Conservation (phyloP, 257 asterid genomes). For the Nemophila menziesii region DNA sequence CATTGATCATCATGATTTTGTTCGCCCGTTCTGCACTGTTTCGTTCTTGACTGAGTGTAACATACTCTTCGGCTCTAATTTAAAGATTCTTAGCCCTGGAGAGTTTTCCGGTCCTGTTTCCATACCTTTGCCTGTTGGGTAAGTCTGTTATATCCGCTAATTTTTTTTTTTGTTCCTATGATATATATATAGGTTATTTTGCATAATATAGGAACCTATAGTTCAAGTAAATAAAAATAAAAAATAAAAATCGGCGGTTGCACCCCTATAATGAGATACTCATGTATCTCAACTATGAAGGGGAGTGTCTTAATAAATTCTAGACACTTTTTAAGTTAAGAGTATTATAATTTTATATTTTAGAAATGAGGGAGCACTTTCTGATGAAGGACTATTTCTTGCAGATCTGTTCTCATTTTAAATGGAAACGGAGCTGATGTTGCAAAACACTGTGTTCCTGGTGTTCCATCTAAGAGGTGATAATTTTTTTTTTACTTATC, state of each 20-base stretch:
- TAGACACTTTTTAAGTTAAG: too few relatives aligned
- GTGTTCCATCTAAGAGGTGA: constrained; percentile 66
- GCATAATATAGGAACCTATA: too few relatives aligned
- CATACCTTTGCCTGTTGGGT: constrained; percentile 74
- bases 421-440: constrained; percentile 82
- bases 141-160: constrained; percentile 8
- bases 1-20: constrained; percentile 75
- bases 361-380: too few relatives aligned
- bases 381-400: too few relatives aligned
- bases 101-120: constrained; percentile 59
- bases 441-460: constrained; percentile 77
- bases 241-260: too few relatives aligned
- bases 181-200: too few relatives aligned
- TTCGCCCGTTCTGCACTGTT: constrained; percentile 77
- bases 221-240: too few relatives aligned
- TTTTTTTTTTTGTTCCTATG: neutral
- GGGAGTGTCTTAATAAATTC: too few relatives aligned
- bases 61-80: constrained; percentile 58
- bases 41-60: constrained; percentile 68
- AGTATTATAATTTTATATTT: too few relatives aligned
- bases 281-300: too few relatives aligned
- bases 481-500: neutral
- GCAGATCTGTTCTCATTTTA: constrained; percentile 70
- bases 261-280: too few relatives aligned
- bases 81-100: constrained; percentile 55